phyloP scores from a whole-genome alignment of 371 early-diverging fungal species.

The Nematocida minor region DNA sequence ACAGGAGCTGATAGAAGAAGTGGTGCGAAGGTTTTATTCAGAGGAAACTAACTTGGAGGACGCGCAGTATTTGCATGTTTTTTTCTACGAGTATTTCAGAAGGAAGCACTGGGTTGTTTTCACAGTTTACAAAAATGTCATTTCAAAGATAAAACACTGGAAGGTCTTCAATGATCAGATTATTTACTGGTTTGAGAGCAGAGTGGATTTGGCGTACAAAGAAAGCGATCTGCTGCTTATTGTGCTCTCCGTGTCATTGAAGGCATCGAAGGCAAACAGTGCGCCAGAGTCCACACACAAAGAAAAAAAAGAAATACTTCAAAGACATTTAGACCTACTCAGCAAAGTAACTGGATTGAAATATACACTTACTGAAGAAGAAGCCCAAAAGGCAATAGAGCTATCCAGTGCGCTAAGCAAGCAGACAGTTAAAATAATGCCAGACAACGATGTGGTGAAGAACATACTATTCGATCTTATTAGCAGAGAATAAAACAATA shows the following conservation, averaged over 20 bases:
- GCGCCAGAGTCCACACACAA: background rate
- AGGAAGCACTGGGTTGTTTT: slow-evolving; percentile 25
- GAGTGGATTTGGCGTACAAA: background rate
- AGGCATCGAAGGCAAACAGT: background rate
- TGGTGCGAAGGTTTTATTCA: slow-evolving; percentile 30
- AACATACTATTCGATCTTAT: slow-evolving; percentile 42
- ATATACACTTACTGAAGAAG: background rate
- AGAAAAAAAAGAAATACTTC: slow-evolving; percentile 14
- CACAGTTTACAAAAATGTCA: background rate
- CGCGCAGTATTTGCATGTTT: slow-evolving; percentile 36
- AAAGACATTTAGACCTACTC: slow-evolving; percentile 37
- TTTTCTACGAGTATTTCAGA: slow-evolving; percentile 42
- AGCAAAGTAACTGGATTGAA: slow-evolving; percentile 7
- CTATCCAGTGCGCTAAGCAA: slow-evolving; percentile 34
- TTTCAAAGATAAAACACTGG: slow-evolving; percentile 38
- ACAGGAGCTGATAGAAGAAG: background rate
- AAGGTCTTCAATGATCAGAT: slow-evolving; percentile 50
- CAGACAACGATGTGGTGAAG: slow-evolving; percentile 40
- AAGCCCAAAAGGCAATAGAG: background rate
- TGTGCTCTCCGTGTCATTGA: slow-evolving; percentile 2
- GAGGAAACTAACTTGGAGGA: slow-evolving; percentile 4
- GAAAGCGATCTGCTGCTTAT: background rate
- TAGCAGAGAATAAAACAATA: background rate
- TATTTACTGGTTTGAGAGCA: slow-evolving; percentile 27
- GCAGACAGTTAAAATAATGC: slow-evolving; percentile 29